Evolutionary conservation across 371 early-diverging fungal species (phyloP).

Genomic region (Capillidium rhysosporum): DNA sequence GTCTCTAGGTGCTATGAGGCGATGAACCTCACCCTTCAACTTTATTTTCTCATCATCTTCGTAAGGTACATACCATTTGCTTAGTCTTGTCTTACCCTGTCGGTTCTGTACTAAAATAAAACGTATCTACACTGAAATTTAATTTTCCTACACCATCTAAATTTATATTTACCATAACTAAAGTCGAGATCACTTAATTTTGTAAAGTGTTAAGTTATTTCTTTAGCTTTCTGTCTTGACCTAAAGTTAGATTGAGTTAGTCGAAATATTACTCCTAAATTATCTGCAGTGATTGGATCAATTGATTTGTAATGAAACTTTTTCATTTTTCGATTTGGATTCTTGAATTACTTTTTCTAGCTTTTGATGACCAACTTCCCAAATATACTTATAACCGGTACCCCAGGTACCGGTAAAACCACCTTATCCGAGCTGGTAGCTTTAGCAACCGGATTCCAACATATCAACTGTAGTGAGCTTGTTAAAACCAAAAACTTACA

Average conservation of each 20-base stretch:
- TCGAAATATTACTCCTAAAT: too few species aligned
- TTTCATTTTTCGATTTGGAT: too few species aligned
- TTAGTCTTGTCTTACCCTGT: constrained; percentile 90
- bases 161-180: too few species aligned
- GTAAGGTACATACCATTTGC: constrained; percentile 89
- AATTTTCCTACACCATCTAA: too few species aligned
- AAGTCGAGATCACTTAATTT: too few species aligned
- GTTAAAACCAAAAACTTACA: constrained; percentile 75
- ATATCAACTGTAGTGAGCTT: constrained; percentile 74
- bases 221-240: too few species aligned
- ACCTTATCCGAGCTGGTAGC: constrained; percentile 72
- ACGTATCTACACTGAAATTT: constrained; percentile 35
- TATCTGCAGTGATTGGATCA: too few species aligned
- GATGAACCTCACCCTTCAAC: constrained; percentile 86
- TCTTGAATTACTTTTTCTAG: too few species aligned
- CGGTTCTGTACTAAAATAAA: constrained; percentile 94
- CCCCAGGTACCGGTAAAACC: constrained; percentile 97
- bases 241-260: too few species aligned
- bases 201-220: too few species aligned
- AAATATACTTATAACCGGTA: constrained; percentile 93
- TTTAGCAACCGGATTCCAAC: constrained; percentile 32
- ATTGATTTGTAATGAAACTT: too few species aligned
- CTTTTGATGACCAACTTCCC: constrained; percentile 15
- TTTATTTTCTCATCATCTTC: constrained; percentile 86
- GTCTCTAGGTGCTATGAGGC: constrained; percentile 84